Conservation (phyloP, 1,284 basidiomycete species). For the Rhodotorula sp. region DNA sequence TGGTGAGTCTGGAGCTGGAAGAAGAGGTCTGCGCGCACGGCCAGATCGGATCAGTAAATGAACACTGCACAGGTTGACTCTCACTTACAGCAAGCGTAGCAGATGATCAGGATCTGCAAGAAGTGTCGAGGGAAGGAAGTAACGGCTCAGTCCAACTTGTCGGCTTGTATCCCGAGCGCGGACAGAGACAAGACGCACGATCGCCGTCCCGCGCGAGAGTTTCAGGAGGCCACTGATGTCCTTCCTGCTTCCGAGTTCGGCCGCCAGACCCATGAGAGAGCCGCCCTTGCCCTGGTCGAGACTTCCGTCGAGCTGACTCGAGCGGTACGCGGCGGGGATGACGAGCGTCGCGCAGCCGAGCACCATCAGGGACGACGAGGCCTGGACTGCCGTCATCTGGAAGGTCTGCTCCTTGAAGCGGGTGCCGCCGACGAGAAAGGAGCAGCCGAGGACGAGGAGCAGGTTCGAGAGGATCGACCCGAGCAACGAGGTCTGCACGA, state of each 20-base stretch:
- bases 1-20: conserved; percentile 59
- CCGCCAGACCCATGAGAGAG: conserved; percentile 2
- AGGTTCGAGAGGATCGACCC: conserved; percentile 65
- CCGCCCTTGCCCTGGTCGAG: conserved; percentile 3
- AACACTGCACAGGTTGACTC: neutral
- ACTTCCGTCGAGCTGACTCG: conserved; percentile 36
- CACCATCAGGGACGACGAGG: conserved; percentile 56
- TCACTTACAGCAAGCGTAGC: conserved; percentile 66
- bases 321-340: conserved; percentile 46
- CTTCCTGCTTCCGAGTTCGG: conserved; percentile 19
- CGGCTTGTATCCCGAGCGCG: neutral
- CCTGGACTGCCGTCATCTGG: conserved; percentile 77
- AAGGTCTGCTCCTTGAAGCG: conserved; percentile 69
- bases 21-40: conserved; percentile 45
- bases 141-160: too few species aligned
- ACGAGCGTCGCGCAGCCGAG: conserved; percentile 43
- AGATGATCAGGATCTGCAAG: conserved; percentile 62
- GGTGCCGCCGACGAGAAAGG: conserved; percentile 65
- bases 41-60: conserved; percentile 44
- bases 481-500: conserved; percentile 67
- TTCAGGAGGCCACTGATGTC: conserved; percentile 59
- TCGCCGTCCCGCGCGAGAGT: conserved; percentile 79
- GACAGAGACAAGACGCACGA: conserved; percentile 49
- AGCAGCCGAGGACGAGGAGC: conserved; percentile 80
- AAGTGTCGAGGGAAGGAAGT: neutral